Evolutionary conservation across 768 basidiomycete species (phyloP).

Genomic region (Pleurotus salmoneostramineus): DNA sequence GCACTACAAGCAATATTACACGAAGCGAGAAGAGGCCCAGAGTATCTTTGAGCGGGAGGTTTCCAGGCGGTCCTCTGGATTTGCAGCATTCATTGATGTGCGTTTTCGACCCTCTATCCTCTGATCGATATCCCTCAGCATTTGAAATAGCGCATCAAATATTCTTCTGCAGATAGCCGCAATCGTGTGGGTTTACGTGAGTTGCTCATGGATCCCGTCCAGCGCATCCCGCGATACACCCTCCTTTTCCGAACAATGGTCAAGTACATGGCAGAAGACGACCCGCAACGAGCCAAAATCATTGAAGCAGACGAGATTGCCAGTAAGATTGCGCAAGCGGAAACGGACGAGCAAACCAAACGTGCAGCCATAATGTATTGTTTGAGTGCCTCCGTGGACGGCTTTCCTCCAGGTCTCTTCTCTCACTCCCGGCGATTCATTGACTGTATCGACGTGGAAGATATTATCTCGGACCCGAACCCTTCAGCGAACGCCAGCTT

Average conservation of each 20-base stretch:
- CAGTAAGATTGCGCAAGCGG: constrained; percentile 86
- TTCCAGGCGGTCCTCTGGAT: constrained; percentile 75
- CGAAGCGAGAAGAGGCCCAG: constrained; percentile 92
- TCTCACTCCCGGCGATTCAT: constrained; percentile 85
- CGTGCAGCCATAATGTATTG: constrained; percentile 87
- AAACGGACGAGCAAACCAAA: constrained; percentile 89
- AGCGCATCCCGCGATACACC: constrained; percentile 93
- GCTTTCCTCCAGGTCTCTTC: constrained; percentile 88
- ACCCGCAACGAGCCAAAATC: constrained; percentile 75
- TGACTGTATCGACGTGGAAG: constrained; percentile 92
- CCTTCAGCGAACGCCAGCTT: constrained; percentile 32
- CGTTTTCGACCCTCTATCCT: constrained; percentile 21
- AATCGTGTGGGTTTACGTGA: constrained; percentile 89
- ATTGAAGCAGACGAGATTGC: constrained; percentile 85
- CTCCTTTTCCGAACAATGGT: constrained; percentile 90
- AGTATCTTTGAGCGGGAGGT: constrained; percentile 81
- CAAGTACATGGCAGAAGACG: constrained; percentile 78
- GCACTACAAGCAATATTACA: constrained; percentile 87
- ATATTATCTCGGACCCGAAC: constrained; percentile 53
- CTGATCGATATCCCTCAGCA: constrained; percentile 10
- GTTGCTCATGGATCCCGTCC: constrained; percentile 94
- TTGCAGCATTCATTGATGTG: constrained; percentile 86
- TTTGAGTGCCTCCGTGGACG: constrained; percentile 79
- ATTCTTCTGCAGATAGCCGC: constrained; percentile 65
- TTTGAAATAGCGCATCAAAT: constrained; percentile 72